phyloP scores from a whole-genome alignment of 768 basidiomycete genomes.

The Artomyces pyxidatus region DNA sequence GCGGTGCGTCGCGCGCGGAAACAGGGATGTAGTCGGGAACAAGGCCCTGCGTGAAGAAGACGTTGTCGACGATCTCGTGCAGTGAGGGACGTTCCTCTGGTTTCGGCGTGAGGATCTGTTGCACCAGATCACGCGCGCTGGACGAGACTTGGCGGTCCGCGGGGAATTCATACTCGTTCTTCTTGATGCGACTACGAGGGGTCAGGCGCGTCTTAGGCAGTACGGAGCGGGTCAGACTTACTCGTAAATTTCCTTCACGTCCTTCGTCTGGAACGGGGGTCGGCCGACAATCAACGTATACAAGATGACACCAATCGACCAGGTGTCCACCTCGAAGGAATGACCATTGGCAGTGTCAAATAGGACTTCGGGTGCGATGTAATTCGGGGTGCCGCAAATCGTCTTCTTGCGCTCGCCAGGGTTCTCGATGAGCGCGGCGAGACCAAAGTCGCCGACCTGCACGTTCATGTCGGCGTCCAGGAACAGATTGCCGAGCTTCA shows the following conservation, averaged over 20 bases:
- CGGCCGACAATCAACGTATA: constrained; percentile 91
- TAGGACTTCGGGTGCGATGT: constrained; percentile 95
- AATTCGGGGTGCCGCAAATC: constrained; percentile 97
- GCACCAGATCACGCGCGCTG: constrained; percentile 72
- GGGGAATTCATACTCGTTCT: constrained; percentile 92
- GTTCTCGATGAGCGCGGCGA: constrained; percentile 94
- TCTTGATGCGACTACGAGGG: constrained; percentile 69
- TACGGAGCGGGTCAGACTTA: constrained; percentile 27
- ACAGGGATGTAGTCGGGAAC: constrained; percentile 77
- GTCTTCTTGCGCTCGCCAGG: constrained; percentile 98
- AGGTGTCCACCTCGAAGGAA: constrained; percentile 97
- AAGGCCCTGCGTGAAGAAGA: constrained; percentile 75
- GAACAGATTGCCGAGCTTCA: constrained; percentile 94
- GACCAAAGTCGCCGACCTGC: constrained; percentile 95
- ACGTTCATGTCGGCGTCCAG: constrained; percentile 89
- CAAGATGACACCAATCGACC: constrained; percentile 95
- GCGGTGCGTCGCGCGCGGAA: constrained; percentile 66
- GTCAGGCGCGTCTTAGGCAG: not conserved
- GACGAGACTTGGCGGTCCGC: constrained; percentile 60
- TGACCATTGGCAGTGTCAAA: constrained; percentile 95
- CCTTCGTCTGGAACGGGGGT: constrained; percentile 98
- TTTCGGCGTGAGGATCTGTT: constrained; percentile 77
- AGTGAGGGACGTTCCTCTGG: constrained; percentile 78
- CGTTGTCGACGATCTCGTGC: constrained; percentile 75
- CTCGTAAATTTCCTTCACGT: constrained; percentile 96